These are phyloP conservation scores for Alternaria burnsii DNA, from an alignment of 2,329 filamentous ascomycete genomes.

Conservation along the genomic window DNA sequence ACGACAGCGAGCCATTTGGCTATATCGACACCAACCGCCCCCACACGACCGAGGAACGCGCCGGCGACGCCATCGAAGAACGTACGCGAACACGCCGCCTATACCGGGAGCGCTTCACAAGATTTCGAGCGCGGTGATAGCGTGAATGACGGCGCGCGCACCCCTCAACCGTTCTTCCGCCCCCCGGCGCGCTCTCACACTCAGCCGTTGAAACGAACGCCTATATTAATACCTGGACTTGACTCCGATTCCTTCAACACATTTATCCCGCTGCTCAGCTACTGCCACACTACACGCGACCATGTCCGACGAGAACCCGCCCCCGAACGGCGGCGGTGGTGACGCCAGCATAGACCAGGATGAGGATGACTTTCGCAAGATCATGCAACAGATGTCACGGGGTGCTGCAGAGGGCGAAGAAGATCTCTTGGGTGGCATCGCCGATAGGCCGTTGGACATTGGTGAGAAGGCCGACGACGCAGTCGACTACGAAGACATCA, in stretches of 20 bases:
- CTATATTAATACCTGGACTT: conserved; percentile 7
- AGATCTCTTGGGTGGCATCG: conserved; percentile 38
- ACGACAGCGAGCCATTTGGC: conserved; percentile 30
- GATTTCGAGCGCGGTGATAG: conserved; percentile 18
- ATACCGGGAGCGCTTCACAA: not conserved
- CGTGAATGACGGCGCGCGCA: conserved; percentile 35
- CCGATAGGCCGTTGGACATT: conserved; percentile 51
- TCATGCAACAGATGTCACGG: conserved; percentile 32
- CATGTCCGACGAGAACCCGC: conserved; percentile 33
- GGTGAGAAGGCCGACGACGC: conserved; percentile 91
- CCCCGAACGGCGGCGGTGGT: conserved; percentile 15
- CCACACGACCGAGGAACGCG: not conserved
- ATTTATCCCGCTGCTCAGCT: not conserved
- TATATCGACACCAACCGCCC: conserved; percentile 15
- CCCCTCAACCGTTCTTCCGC: conserved; percentile 23
- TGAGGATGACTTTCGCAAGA: conserved; percentile 34
- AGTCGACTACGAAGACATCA: conserved; percentile 88
- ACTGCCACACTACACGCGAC: conserved; percentile 28
- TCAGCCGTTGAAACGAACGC: conserved; percentile 6
- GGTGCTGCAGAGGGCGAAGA: conserved; percentile 30
- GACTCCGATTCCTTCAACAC: not conserved
- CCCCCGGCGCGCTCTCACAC: conserved; percentile 26
- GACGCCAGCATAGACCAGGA: conserved; percentile 34
- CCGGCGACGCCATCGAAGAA: not conserved
- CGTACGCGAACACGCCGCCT: not conserved